Conservation (phyloP, 2,329 filamentous ascomycete genomes). For the Corinectria fuckeliana region DNA sequence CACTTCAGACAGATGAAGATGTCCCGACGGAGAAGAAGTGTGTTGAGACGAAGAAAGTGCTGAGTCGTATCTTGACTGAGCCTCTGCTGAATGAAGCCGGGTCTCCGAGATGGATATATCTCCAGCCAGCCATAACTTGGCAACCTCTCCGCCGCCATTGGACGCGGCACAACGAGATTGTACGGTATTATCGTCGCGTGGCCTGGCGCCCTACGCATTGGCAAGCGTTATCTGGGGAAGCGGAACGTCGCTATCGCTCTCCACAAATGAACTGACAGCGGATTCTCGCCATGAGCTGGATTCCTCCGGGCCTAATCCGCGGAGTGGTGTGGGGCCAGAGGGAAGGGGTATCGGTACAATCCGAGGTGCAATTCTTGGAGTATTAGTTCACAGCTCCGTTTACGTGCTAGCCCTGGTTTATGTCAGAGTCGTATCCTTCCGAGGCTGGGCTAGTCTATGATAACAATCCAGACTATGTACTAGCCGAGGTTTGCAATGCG, state of each 20-base stretch:
- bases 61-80: background rate
- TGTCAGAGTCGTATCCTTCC: background rate
- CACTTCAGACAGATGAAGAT: background rate
- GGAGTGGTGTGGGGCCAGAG: background rate
- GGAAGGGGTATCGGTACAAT: constrained; percentile 11
- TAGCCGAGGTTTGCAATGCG: background rate
- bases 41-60: background rate
- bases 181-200: constrained; percentile 6
- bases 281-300: constrained; percentile 3
- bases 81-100: background rate
- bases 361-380: constrained; percentile 8
- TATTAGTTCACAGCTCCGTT: background rate
- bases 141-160: background rate
- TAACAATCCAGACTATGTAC: background rate
- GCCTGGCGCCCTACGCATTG: background rate
- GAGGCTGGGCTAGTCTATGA: no score
- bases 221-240: constrained; percentile 11
- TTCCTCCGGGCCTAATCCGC: constrained; percentile 17
- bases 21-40: background rate
- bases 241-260: constrained; percentile 10
- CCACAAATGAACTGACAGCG: constrained; percentile 10
- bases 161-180: background rate
- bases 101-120: constrained; percentile 1
- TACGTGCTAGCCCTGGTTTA: background rate
- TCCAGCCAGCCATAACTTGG: background rate